phyloP scores from a whole-genome alignment of 129 eudicot species.

The carrot (Daucus carota) region DH1_v3.0 NC_030384.2:33087501-33088000 shows the following conservation, averaged over 20 bases:
- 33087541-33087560: conserved; percentile 7
- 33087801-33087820: conserved; percentile 85
- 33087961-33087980: neutral
- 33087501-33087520: conserved; percentile 86
- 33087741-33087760: conserved; percentile 35
- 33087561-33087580: conserved; percentile 9
- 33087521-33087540: conserved; percentile 52
- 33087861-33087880: neutral
- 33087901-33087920: neutral
- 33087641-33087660: conserved; percentile 96
- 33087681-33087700: conserved; percentile 63
- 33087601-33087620: conserved; percentile 7
- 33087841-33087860: neutral
- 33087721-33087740: conserved; percentile 45
- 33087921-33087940: neutral
- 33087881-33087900: conserved; percentile 1
- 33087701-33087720: conserved; percentile 89
- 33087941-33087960: neutral
- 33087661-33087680: conserved; percentile 87
- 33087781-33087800: conserved; percentile 85
- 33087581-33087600: neutral
- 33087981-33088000: neutral
- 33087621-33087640: conserved; percentile 75
- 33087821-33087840: conserved; percentile 64
- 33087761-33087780: conserved; percentile 34